Evolutionary conservation across 768 basidiomycete genomes (phyloP).

Genomic region (Mycena capillaripes): DNA sequence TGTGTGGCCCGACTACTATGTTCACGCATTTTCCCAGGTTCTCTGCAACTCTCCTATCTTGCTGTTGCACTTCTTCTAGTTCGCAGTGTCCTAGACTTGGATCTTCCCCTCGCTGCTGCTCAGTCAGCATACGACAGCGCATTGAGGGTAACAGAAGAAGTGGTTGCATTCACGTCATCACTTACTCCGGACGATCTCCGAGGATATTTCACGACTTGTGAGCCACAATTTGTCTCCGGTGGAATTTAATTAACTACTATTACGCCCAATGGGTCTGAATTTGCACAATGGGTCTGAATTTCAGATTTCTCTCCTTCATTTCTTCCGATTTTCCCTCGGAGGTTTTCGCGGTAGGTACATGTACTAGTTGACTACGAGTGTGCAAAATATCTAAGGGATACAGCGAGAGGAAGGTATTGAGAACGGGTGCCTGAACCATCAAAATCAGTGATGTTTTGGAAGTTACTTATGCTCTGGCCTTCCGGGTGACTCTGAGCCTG

Average conservation of each 20-base stretch:
- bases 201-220: constrained; percentile 35
- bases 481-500: too few species aligned
- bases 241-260: not conserved
- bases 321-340: too few species aligned
- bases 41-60: constrained; percentile 35
- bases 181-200: constrained; percentile 34
- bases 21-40: constrained; percentile 21
- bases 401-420: too few species aligned
- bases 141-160: constrained; percentile 32
- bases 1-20: not conserved
- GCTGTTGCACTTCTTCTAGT: constrained; percentile 35
- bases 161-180: constrained; percentile 34
- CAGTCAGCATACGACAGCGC: constrained; percentile 34
- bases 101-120: constrained; percentile 30
- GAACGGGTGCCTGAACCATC: too few species aligned
- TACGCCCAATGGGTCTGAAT: too few species aligned
- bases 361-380: too few species aligned
- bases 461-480: too few species aligned
- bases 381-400: too few species aligned
- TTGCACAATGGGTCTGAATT: too few species aligned
- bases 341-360: too few species aligned
- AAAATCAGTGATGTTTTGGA: too few species aligned
- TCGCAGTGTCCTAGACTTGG: constrained; percentile 33
- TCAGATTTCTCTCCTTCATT: too few species aligned
- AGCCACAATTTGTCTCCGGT: not conserved